Percentiles rank a stretch among this genome's conserved stretches.
phyloP scores from a whole-genome alignment of 2,329 filamentous ascomycete species.

The Cladosporium austrohemisphaericum region DNA sequence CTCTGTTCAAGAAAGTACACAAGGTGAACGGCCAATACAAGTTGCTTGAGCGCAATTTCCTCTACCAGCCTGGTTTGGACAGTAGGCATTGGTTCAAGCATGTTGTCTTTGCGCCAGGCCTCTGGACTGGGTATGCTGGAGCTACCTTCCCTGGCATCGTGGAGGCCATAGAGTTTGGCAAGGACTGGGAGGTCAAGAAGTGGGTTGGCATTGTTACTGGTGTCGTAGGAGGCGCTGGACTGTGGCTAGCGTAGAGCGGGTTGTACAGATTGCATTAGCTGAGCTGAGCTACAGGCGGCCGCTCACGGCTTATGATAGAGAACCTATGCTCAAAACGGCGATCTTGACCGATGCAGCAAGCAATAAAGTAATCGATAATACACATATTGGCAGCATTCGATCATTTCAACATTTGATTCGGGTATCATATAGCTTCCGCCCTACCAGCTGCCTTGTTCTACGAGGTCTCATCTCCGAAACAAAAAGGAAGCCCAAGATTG shows the following conservation, averaged over 20 bases:
- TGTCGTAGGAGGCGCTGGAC: conserved; percentile 34
- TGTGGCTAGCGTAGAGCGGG: background rate
- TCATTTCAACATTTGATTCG: too few species aligned
- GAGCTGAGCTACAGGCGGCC: too few species aligned
- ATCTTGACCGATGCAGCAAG: too few species aligned
- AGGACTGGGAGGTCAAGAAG: conserved; percentile 38
- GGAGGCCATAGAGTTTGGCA: conserved; percentile 53
- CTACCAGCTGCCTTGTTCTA: too few species aligned
- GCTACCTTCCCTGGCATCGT: conserved; percentile 63
- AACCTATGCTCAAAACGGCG: too few species aligned
- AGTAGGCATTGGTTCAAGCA: conserved; percentile 88
- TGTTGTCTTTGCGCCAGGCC: conserved; percentile 83
- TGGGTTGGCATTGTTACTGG: conserved; percentile 43
- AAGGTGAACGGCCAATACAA: conserved; percentile 79
- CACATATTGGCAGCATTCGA: too few species aligned
- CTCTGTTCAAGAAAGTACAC: conserved; percentile 44
- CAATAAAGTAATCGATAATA: too few species aligned
- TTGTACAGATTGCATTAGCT: background rate
- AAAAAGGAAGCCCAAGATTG: too few species aligned
- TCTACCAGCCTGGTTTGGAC: conserved; percentile 73
- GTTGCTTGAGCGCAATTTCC: conserved; percentile 72
- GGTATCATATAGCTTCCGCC: too few species aligned
- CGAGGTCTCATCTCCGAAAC: too few species aligned
- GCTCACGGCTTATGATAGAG: too few species aligned
- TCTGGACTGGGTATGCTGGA: conserved; percentile 89